These are phyloP conservation scores for Castanospermum australe DNA, from an alignment of 306 rosid species.

Conservation along the genomic window DNA sequence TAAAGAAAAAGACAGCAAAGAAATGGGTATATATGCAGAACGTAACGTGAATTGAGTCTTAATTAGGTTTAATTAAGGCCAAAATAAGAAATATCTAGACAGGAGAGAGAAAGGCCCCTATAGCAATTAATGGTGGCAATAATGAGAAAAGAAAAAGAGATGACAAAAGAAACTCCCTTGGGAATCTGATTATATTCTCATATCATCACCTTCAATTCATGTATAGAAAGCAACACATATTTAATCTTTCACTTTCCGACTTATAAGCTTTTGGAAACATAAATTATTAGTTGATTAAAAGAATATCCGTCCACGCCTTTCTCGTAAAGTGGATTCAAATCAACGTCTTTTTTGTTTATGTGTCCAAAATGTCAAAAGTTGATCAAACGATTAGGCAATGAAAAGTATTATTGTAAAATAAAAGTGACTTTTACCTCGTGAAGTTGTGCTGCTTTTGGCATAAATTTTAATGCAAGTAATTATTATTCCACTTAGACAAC, in stretches of 20 bases:
- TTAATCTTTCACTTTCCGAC: slow-evolving; percentile 30
- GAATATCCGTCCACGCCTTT: slow-evolving; percentile 20
- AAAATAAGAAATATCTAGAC: neutral
- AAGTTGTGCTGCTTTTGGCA: neutral
- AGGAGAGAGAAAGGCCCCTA: neutral
- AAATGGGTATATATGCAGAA: no score
- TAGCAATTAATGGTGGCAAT: neutral
- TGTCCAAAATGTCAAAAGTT: slow-evolving; percentile 32
- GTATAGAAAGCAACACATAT: slow-evolving; percentile 15
- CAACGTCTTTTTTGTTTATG: neutral
- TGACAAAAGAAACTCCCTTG: slow-evolving; percentile 12
- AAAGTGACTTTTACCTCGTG: neutral
- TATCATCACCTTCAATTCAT: slow-evolving; percentile 2
- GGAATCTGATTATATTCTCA: slow-evolving; percentile 1
- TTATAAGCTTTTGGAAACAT: slow-evolving; percentile 10
- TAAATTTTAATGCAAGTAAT: neutral
- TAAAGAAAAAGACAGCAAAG: no score
- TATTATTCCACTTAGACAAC: neutral
- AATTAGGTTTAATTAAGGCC: neutral
- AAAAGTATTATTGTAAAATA: neutral
- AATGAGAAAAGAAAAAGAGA: neutral
- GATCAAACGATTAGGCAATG: neutral
- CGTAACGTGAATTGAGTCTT: no score
- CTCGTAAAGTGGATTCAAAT: slow-evolving; percentile 19
- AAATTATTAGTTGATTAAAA: slow-evolving; percentile 22